phyloP scores from a whole-genome alignment of 2,329 filamentous ascomycete species.

The Aspergillus amoenus region DNA sequence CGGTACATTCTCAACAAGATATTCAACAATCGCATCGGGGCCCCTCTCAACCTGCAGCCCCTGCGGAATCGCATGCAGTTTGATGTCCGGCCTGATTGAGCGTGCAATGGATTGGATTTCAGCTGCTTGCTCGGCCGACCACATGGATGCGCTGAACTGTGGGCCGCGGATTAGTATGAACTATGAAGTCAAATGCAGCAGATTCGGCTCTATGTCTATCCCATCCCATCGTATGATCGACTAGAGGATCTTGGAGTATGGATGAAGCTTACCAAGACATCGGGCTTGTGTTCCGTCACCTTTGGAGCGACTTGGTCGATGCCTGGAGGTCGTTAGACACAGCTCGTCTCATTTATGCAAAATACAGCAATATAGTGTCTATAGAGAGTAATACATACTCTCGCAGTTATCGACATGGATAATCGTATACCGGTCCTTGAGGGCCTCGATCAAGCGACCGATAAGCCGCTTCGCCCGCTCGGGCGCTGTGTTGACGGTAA shows the following conservation, averaged over 20 bases:
- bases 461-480: conserved; percentile 64
- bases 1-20: conserved; percentile 43
- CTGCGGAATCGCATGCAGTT: conserved; percentile 43
- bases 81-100: conserved; percentile 39
- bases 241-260: no score
- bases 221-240: no score
- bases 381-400: conserved; percentile 43
- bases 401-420: conserved; percentile 62
- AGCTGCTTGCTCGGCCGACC: conserved; percentile 45
- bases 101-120: conserved; percentile 40
- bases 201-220: no score
- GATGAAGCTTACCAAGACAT: conserved; percentile 51
- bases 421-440: conserved; percentile 65
- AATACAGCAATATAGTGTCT: neutral
- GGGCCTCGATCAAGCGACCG: conserved; percentile 58
- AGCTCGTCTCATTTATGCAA: neutral
- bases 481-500: conserved; percentile 68
- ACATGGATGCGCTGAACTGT: conserved; percentile 64
- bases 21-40: conserved; percentile 44
- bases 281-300: conserved; percentile 53
- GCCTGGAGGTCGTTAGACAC: conserved; percentile 19
- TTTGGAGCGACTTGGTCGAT: conserved; percentile 58
- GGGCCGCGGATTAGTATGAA: neutral
- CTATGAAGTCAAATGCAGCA: no score
- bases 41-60: conserved; percentile 44